Conservation (phyloP, 2,329 filamentous ascomycete genomes). For the Verticillium dahliae region DNA sequence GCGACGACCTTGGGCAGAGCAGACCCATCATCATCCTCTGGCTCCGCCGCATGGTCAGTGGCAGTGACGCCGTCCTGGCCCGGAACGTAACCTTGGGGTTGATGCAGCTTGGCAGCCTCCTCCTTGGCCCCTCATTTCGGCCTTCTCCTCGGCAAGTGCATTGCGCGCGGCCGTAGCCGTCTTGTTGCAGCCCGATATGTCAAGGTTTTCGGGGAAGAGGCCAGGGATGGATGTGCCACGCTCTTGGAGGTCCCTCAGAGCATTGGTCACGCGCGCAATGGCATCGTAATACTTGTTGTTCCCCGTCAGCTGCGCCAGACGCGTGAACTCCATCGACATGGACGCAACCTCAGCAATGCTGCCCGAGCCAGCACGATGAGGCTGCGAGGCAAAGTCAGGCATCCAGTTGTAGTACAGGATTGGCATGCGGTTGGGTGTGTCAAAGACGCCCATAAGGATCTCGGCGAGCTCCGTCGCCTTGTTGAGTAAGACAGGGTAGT, state of each 20-base stretch:
- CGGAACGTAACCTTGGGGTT: not conserved
- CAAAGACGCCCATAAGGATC: slow-evolving; percentile 75
- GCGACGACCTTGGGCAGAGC: not conserved
- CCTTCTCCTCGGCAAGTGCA: slow-evolving; percentile 22
- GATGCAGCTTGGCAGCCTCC: not conserved
- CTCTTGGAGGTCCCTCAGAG: slow-evolving; percentile 68
- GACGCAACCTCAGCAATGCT: slow-evolving; percentile 69
- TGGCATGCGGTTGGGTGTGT: slow-evolving; percentile 93
- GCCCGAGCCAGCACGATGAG: slow-evolving; percentile 55
- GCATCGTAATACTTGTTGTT: slow-evolving; percentile 85
- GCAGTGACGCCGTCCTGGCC: not conserved
- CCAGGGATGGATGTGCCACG: slow-evolving; percentile 63
- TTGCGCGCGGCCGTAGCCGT: slow-evolving; percentile 28
- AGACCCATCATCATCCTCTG: not conserved
- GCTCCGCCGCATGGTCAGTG: not conserved
- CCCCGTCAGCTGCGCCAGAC: slow-evolving; percentile 77
- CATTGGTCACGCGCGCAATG: slow-evolving; percentile 76
- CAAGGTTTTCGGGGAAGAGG: slow-evolving; percentile 72
- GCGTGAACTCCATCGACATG: slow-evolving; percentile 81
- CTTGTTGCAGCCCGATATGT: slow-evolving; percentile 72
- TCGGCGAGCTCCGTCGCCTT: slow-evolving; percentile 78
- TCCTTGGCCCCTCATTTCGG: slow-evolving; percentile 22
- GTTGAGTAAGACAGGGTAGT: slow-evolving; percentile 61
- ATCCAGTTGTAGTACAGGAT: slow-evolving; percentile 74
- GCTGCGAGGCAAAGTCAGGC: slow-evolving; percentile 55